A percentile compares a stretch with the other conserved stretches of the same genome.
Conservation (phyloP, 2,329 filamentous ascomycete genomes). For the Eutypa lata region DNA sequence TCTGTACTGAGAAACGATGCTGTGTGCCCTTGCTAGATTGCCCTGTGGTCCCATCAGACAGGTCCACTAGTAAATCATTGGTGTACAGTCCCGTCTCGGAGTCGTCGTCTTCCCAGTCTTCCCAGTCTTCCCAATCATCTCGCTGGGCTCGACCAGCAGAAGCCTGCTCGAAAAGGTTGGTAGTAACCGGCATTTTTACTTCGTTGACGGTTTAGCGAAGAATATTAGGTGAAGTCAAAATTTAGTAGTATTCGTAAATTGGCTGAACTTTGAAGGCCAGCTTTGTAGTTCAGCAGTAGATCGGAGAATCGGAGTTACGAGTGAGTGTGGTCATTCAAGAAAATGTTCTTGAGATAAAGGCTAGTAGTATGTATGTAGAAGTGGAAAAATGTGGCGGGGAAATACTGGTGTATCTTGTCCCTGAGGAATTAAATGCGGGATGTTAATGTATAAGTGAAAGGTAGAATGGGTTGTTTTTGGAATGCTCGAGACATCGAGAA, state of each 20-base stretch:
- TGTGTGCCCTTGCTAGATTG: constrained; percentile 11
- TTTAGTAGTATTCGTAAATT: constrained; percentile 8
- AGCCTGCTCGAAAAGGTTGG: constrained; percentile 16
- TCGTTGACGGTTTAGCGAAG: constrained; percentile 6
- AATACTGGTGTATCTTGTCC: background rate
- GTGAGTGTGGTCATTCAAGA: background rate
- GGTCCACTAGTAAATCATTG: constrained; percentile 21
- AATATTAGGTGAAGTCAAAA: constrained; percentile 4
- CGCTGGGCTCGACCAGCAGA: constrained; percentile 22
- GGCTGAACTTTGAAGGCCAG: constrained; percentile 25
- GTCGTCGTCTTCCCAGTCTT: constrained; percentile 21
- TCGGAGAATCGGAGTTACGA: constrained; percentile 9
- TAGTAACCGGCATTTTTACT: constrained; percentile 11
- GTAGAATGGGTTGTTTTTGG: constrained; percentile 1
- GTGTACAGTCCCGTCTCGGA: constrained; percentile 1
- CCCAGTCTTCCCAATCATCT: constrained; percentile 32
- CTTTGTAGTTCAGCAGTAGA: constrained; percentile 16
- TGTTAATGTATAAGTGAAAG: constrained; percentile 10
- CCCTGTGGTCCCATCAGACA: constrained; percentile 13
- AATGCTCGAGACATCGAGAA: constrained; percentile 7
- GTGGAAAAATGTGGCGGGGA: background rate
- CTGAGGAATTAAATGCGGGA: constrained; percentile 12
- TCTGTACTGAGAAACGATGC: constrained; percentile 35
- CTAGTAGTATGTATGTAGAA: constrained; percentile 2
- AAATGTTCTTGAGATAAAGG: background rate